Evolutionary conservation across 768 basidiomycete species (phyloP), one percentile per base, ranked within the genome.

Genomic region (Russula griseocarnosa): DNA sequence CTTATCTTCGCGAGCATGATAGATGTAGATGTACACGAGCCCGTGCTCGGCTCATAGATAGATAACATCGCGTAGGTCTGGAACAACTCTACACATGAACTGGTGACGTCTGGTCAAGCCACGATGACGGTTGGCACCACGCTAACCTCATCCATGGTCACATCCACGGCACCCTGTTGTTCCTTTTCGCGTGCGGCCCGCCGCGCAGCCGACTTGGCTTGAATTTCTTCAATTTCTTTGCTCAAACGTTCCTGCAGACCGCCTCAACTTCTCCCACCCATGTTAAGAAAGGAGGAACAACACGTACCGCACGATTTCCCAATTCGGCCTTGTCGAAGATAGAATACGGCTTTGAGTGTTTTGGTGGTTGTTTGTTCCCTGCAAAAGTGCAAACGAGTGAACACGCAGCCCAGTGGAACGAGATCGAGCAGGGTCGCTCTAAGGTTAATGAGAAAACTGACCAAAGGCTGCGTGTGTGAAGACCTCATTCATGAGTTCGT

Each of bases 401-500:
- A 47, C 46, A 11, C 46, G 22, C 22, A 22, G 11, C n/a, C 46
- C 10, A 46, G n/a, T 4, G 46, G 20, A 44, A n/a, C 22, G 22
- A 11, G 46, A 5, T 4, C 10, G 5, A 8, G 26, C 14, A 13
- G n/a, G 30, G 40, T 18, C 16, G 16, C 16, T 61, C 22, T 53
- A 52, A 3, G 22, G 5, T 3, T 52, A 40, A 47, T 44, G 42
- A 9, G 2, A 24, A 34, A 47, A 51, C 73, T 54, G 42, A 75
- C 90, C 83, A 69, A 84, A 87, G 0, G 86, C 87, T 26, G 90
- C 90, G 67, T 83, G 81, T 67, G 79, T 79, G 73, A 93, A 92
- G 1, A 93, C 86, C 49, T 87, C 87, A 70, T 87, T 87, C 90
- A 93, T 93, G 64, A 87, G 77, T 50, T 91, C 90, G 69, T 92